Evolutionary conservation across 1,139 yeast species (phyloP).

Genomic region (Candida gigantensis): DNA sequence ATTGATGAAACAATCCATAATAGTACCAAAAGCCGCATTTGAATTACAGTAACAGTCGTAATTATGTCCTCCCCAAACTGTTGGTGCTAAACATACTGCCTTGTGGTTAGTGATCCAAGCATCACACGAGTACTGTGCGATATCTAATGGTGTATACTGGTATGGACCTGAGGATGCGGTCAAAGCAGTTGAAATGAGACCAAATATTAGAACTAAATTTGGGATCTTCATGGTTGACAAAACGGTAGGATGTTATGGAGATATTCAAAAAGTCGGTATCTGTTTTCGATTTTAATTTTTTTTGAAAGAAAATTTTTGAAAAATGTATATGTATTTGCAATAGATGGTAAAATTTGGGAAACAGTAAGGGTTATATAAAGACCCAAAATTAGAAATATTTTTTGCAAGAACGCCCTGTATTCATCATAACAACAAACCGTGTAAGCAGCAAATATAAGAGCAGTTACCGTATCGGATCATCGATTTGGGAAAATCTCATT

Average conservation of each 20-base stretch:
- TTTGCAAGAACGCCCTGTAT: too few relatives aligned
- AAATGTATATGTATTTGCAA: too few relatives aligned
- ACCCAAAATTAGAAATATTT: too few relatives aligned
- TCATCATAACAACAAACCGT: too few relatives aligned
- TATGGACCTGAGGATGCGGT: conserved; percentile 1
- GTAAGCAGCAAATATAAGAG: too few relatives aligned
- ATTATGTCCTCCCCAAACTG: conserved; percentile 9
- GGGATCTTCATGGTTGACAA: not conserved
- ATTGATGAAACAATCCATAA: conserved; percentile 17
- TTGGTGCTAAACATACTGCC: conserved; percentile 9
- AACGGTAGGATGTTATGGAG: too few relatives aligned
- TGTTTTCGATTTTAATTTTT: too few relatives aligned
- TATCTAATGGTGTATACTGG: conserved; percentile 4
- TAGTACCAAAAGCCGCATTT: conserved; percentile 20
- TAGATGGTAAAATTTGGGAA: too few relatives aligned
- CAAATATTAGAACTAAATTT: conserved; percentile 1
- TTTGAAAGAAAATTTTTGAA: too few relatives aligned
- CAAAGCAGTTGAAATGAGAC: not conserved
- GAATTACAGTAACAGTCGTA: conserved; percentile 18
- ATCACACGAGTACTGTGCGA: conserved; percentile 10
- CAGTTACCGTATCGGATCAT: not conserved
- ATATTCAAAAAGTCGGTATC: too few relatives aligned
- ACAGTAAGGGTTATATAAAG: too few relatives aligned
- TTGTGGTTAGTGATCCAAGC: conserved; percentile 8
- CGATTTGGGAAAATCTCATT: not conserved